These are phyloP conservation scores for Silene latifolia DNA, from an alignment of 148 eudicot species.

Conservation along the genomic window DNA sequence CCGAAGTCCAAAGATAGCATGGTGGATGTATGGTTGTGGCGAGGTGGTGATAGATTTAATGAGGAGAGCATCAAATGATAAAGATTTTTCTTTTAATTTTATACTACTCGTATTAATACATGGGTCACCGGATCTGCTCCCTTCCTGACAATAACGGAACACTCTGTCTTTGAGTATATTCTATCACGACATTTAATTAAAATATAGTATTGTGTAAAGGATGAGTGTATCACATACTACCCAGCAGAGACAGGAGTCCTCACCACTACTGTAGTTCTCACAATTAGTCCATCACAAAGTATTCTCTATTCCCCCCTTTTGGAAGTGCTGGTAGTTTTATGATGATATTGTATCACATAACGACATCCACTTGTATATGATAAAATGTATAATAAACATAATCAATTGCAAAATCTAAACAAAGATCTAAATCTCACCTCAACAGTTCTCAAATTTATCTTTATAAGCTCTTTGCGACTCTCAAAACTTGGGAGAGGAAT, in stretches of 20 bases:
- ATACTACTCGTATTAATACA: too few species aligned
- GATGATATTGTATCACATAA: background rate
- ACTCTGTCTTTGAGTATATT: background rate
- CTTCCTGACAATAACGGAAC: background rate
- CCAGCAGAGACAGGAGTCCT: background rate
- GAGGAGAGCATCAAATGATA: background rate
- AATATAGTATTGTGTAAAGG: background rate
- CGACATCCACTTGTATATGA: background rate
- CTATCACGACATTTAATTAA: background rate
- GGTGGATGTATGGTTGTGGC: background rate
- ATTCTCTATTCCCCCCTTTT: background rate
- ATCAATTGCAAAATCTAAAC: background rate
- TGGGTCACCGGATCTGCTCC: background rate
- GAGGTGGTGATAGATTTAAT: background rate
- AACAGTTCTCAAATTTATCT: conserved; percentile 87
- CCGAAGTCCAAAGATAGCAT: background rate
- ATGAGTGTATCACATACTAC: background rate
- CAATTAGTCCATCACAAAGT: background rate
- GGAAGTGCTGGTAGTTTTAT: background rate
- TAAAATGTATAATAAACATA: background rate
- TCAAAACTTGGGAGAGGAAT: conserved; percentile 93
- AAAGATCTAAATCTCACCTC: conserved; percentile 44
- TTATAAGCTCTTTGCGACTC: conserved; percentile 92
- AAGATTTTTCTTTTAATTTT: background rate
- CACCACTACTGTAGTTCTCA: background rate